A percentile compares a stretch with the other conserved stretches of the same genome.
Conservation (phyloP, 2,329 filamentous ascomycete species). For the Cladobotryum protrusum region DNA sequence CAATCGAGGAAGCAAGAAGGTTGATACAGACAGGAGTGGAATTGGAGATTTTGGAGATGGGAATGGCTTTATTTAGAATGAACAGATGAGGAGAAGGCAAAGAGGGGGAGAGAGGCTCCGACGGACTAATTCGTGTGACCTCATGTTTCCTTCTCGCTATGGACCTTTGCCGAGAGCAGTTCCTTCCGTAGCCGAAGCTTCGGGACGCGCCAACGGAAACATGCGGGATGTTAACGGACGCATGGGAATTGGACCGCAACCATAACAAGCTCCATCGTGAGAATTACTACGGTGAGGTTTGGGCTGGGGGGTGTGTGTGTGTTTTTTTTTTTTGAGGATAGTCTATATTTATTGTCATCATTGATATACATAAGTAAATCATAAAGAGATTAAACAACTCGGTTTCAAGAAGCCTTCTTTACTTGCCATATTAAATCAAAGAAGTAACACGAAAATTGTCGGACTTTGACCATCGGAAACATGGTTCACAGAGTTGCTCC, state of each 20-base stretch:
- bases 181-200: conserved; percentile 25
- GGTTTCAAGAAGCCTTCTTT: neutral
- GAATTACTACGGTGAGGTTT: too few relatives aligned
- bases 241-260: conserved; percentile 4
- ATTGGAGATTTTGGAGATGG: too few relatives aligned
- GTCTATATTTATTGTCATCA: too few relatives aligned
- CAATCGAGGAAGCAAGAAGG: neutral
- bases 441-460: neutral
- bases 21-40: neutral
- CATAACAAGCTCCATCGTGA: neutral
- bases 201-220: conserved; percentile 22
- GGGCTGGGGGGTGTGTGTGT: too few relatives aligned
- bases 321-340: too few relatives aligned
- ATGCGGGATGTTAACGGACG: conserved; percentile 21
- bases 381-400: neutral
- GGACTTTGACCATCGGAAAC: neutral
- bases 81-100: neutral
- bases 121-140: neutral
- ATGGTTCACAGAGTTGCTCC: neutral
- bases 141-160: neutral
- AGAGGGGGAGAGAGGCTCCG: neutral
- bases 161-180: conserved; percentile 21
- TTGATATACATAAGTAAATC: too few relatives aligned
- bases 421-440: neutral
- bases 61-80: too few relatives aligned